Evolutionary conservation across 176 grass and related monocot genomes (phyloP).

Genomic region (Rhynchospora pubera): DNA sequence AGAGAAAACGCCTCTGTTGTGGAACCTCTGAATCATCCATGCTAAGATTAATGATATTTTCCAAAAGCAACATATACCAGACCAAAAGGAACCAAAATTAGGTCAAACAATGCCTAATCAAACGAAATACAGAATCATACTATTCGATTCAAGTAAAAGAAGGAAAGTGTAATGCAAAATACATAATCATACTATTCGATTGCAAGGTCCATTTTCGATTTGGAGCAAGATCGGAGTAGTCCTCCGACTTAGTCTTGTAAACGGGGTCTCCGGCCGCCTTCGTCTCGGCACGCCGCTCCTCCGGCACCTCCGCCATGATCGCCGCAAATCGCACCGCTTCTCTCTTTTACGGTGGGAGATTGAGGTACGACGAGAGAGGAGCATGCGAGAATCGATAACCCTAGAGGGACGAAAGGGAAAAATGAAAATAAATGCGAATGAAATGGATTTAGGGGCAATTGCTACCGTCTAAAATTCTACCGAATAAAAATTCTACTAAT

Average conservation of each 20-base stretch:
- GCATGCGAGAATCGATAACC: too few species aligned
- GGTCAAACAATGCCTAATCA: constrained; percentile 1
- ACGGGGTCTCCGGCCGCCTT: constrained; percentile 38
- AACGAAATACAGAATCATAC: neutral
- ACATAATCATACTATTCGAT: constrained; percentile 56
- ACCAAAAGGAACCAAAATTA: constrained; percentile 1
- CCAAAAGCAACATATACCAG: constrained; percentile 46
- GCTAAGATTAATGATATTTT: constrained; percentile 77
- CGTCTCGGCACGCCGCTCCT: constrained; percentile 25
- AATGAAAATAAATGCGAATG: too few species aligned
- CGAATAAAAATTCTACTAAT: too few species aligned
- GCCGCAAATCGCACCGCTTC: neutral
- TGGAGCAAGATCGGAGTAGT: constrained; percentile 80
- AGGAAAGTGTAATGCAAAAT: neutral
- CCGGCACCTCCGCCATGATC: constrained; percentile 29
- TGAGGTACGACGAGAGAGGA: too few species aligned
- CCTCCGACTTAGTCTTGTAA: constrained; percentile 78
- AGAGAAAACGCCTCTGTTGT: constrained; percentile 83
- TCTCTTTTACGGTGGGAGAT: neutral
- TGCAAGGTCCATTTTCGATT: constrained; percentile 96
- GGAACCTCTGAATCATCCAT: constrained; percentile 77
- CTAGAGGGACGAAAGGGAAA: too few species aligned
- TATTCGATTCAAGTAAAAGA: neutral
- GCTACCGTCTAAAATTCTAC: too few species aligned
- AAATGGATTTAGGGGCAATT: too few species aligned